Percentiles rank a stretch among this genome's conserved stretches.
phyloP scores from a whole-genome alignment of 257 asterid genomes.

The Nicotiana obtusifolia region DNA sequence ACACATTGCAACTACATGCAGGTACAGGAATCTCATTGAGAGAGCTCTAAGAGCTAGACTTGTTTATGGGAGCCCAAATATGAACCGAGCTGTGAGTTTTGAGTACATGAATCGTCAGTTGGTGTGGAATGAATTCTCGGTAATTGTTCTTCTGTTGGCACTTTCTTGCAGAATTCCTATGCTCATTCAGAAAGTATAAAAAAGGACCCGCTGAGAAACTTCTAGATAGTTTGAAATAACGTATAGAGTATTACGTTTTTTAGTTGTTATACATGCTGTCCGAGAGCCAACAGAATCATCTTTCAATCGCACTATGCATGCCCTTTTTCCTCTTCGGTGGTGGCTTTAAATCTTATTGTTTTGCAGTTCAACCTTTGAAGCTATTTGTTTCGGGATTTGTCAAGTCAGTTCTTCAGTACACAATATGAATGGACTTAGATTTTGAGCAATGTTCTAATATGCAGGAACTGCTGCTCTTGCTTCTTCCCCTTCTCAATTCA shows the following conservation, averaged over 20 bases:
- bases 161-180: background rate
- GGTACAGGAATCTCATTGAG: slow-evolving; percentile 89
- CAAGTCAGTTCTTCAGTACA: background rate
- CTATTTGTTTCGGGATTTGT: slow-evolving; percentile 10
- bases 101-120: slow-evolving; percentile 97
- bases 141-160: slow-evolving; percentile 25
- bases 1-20: slow-evolving; percentile 24
- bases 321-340: background rate
- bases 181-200: background rate
- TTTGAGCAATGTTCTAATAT: background rate
- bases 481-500: slow-evolving; percentile 91
- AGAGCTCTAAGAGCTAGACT: slow-evolving; percentile 81
- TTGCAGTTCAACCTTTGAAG: background rate
- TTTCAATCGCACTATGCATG: background rate
- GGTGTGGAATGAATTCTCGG: slow-evolving; percentile 99
- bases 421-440: background rate
- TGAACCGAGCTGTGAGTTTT: slow-evolving; percentile 95
- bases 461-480: slow-evolving; percentile 91
- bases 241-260: background rate
- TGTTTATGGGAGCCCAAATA: slow-evolving; percentile 87
- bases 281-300: background rate
- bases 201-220: no score
- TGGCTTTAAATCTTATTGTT: background rate
- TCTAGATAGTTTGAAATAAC: background rate
- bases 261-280: background rate